A percentile compares a stretch with the other conserved stretches of the same genome.
Conservation (phyloP, 2,329 filamentous ascomycete genomes). For the Fusarium guadeloupense region DNA sequence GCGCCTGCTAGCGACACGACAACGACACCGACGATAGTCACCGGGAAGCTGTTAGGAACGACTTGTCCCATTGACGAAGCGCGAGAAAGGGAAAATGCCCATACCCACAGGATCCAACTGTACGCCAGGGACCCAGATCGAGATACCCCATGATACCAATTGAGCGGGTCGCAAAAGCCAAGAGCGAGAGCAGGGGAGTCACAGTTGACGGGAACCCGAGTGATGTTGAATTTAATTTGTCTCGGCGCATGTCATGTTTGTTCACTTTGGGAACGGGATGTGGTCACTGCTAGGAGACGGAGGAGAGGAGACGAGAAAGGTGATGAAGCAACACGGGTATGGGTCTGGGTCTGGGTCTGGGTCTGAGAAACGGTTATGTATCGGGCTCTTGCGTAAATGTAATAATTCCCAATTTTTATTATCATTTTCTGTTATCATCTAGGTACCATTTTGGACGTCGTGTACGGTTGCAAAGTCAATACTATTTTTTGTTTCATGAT, state of each 20-base stretch:
- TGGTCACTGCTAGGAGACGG: conserved; percentile 28
- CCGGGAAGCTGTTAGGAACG: conserved; percentile 20
- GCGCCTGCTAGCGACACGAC: conserved; percentile 32
- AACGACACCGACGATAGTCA: conserved; percentile 29
- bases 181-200: conserved; percentile 32
- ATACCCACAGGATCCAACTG: conserved; percentile 33
- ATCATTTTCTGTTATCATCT: conserved; percentile 44
- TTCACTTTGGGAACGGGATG: conserved; percentile 17
- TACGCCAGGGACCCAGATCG: conserved; percentile 36
- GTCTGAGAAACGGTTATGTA: conserved; percentile 37
- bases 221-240: conserved; percentile 40
- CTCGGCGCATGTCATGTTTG: conserved; percentile 32
- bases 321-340: conserved; percentile 41
- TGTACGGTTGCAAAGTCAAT: conserved; percentile 41
- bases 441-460: conserved; percentile 36
- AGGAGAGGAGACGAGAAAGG: conserved; percentile 35
- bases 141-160: conserved; percentile 43
- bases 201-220: conserved; percentile 29
- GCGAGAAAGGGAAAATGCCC: conserved; percentile 21
- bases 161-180: conserved; percentile 37
- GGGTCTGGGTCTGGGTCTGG: conserved; percentile 43
- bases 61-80: conserved; percentile 28
- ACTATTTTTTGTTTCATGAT: conserved; percentile 33
- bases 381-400: conserved; percentile 56
- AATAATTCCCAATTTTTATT: conserved; percentile 58